These are phyloP conservation scores for Monosporozyma siamensis DNA, from an alignment of 805 yeast species.

Conservation along the genomic window DNA sequence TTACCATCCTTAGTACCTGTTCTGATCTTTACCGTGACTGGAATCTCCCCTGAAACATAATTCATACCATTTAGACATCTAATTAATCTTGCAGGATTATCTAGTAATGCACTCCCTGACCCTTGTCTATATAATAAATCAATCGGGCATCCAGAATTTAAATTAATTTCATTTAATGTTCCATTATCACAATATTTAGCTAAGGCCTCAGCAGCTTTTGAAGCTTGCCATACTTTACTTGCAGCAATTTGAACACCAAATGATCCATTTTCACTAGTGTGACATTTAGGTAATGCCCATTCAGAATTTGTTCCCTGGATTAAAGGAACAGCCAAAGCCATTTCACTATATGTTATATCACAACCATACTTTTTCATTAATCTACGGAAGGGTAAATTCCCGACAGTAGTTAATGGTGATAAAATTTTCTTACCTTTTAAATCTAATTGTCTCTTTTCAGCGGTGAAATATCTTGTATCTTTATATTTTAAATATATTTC, in stretches of 20 bases:
- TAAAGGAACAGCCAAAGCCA: slow-evolving; percentile 83
- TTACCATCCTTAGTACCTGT: slow-evolving; percentile 81
- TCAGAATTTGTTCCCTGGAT: slow-evolving; percentile 87
- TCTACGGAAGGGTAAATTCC: slow-evolving; percentile 90
- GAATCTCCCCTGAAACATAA: slow-evolving; percentile 79
- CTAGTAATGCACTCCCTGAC: slow-evolving; percentile 89
- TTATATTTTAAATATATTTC: slow-evolving; percentile 37
- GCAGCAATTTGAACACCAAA: slow-evolving; percentile 93
- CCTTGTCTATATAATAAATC: slow-evolving; percentile 91
- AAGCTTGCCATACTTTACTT: slow-evolving; percentile 85
- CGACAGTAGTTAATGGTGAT: slow-evolving; percentile 95
- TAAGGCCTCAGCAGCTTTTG: slow-evolving; percentile 77
- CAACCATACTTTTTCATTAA: slow-evolving; percentile 86
- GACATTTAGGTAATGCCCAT: slow-evolving; percentile 96
- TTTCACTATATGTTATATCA: slow-evolving; percentile 87
- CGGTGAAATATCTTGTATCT: slow-evolving; percentile 67
- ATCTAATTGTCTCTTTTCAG: slow-evolving; percentile 74
- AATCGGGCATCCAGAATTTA: slow-evolving; percentile 97
- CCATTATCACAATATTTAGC: slow-evolving; percentile 37
- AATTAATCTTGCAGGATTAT: slow-evolving; percentile 72
- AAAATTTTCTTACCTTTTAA: slow-evolving; percentile 71
- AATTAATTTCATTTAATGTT: slow-evolving; percentile 76
- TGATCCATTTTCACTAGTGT: slow-evolving; percentile 69
- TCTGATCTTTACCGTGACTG: slow-evolving; percentile 85
- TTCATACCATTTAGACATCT: slow-evolving; percentile 83